A percentile compares a stretch with the other conserved stretches of the same genome.
phyloP scores from a whole-genome alignment of 148 eudicot species.

The Nyssa sinensis region DNA sequence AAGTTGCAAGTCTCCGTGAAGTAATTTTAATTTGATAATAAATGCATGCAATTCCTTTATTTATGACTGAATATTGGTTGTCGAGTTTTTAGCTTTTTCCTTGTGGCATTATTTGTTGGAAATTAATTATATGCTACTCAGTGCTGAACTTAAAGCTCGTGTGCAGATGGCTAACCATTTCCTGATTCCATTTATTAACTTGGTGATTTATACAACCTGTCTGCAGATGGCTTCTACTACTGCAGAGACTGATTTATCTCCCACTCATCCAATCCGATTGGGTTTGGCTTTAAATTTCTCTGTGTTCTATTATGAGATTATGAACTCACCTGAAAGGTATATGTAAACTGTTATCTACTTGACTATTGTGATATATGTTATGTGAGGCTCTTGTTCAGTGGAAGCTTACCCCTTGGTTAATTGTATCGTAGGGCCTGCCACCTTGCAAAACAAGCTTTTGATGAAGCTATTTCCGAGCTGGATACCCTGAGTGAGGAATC shows the following conservation, averaged over 20 bases:
- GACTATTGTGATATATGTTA: not conserved
- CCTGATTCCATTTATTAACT: not conserved
- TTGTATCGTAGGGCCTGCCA: constrained; percentile 33
- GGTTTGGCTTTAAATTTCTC: constrained; percentile 40
- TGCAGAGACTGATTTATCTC: constrained; percentile 33
- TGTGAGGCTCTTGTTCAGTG: not conserved
- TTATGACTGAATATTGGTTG: not conserved
- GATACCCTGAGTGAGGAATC: constrained; percentile 40
- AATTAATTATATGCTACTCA: not conserved
- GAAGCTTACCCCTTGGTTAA: not conserved
- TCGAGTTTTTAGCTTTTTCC: too few species aligned
- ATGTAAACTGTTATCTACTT: not conserved
- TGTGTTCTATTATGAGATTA: constrained; percentile 37
- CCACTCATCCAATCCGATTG: constrained; percentile 37
- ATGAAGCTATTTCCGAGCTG: constrained; percentile 38
- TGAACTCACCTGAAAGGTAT: constrained; percentile 45
- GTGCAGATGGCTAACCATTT: too few species aligned
- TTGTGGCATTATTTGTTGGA: not conserved
- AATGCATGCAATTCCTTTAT: too few species aligned
- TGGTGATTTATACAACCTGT: not conserved
- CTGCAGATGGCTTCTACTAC: constrained; percentile 27
- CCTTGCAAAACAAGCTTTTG: constrained; percentile 39
- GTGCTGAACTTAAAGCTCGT: not conserved
- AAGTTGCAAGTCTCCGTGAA: not conserved
- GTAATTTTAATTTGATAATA: too few species aligned